Evolutionary conservation across 495 filamentous ascomycete genomes (phyloP).

Genomic region (Tuber aestivum): DNA sequence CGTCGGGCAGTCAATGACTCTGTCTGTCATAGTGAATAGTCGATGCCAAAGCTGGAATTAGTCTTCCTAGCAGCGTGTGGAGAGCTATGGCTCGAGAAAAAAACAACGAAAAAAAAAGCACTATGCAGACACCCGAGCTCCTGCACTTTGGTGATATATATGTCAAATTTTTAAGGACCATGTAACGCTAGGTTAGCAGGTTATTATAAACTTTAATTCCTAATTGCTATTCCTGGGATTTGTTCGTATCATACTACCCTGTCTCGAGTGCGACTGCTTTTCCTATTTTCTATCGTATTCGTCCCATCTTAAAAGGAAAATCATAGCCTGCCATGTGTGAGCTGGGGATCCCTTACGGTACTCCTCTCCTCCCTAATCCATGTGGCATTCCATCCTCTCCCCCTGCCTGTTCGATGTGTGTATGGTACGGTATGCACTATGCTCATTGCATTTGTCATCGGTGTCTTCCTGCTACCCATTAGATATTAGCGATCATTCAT

Average conservation of each 20-base stretch:
- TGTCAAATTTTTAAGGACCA: background rate
- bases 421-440: background rate
- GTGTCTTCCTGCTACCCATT: background rate
- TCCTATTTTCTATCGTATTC: background rate
- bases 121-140: background rate
- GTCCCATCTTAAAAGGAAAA: background rate
- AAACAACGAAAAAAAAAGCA: background rate
- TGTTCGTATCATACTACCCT: background rate
- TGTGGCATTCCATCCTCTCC: background rate
- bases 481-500: background rate
- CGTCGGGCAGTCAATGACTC: background rate
- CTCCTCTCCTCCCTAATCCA: background rate
- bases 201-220: background rate
- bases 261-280: background rate
- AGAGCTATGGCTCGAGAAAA: background rate
- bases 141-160: background rate
- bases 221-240: background rate
- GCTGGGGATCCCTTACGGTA: background rate
- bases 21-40: background rate
- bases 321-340: background rate
- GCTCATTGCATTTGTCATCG: background rate
- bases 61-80: background rate
- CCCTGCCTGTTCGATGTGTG: background rate
- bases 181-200: background rate
- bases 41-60: background rate